A percentile compares a stretch with the other conserved stretches of the same genome.
These are phyloP conservation scores for Fonsecaea pugnacius DNA, from an alignment of 2,329 filamentous ascomycete genomes.

Conservation along the genomic window DNA sequence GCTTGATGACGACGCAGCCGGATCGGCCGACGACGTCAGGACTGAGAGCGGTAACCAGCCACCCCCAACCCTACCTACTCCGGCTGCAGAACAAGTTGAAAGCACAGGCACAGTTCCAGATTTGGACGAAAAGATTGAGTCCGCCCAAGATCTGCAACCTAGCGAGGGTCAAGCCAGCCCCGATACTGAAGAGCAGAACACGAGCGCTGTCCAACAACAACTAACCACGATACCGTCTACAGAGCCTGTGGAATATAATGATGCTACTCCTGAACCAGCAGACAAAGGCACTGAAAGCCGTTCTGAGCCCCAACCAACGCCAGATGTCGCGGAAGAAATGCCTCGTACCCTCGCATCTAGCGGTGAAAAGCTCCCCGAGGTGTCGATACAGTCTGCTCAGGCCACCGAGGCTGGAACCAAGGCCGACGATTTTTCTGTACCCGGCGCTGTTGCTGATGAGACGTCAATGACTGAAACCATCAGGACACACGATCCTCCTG, in stretches of 20 bases:
- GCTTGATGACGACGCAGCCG: constrained; percentile 8
- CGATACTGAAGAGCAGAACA: not conserved
- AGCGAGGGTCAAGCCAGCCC: not conserved
- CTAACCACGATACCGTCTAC: not conserved
- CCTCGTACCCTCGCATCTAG: not conserved
- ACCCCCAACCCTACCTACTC: not conserved
- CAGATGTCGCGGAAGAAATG: not conserved
- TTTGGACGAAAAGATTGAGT: not conserved
- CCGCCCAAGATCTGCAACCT: not conserved
- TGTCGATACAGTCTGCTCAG: not conserved
- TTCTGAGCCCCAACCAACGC: not conserved
- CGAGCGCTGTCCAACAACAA: not conserved
- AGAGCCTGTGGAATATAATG: not conserved
- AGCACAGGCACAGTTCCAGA: not conserved
- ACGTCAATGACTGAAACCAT: not conserved
- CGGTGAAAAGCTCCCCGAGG: not conserved
- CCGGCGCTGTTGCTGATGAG: not conserved
- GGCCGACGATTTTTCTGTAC: not conserved
- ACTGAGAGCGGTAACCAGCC: not conserved
- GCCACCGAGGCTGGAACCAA: not conserved
- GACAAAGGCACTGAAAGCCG: not conserved
- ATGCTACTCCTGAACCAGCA: not conserved
- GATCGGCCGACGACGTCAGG: not conserved
- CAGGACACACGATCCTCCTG: not conserved
- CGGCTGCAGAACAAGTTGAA: not conserved